Conservation (phyloP, 176 grass and related monocot genomes). For the Zoysia japonica region DNA sequence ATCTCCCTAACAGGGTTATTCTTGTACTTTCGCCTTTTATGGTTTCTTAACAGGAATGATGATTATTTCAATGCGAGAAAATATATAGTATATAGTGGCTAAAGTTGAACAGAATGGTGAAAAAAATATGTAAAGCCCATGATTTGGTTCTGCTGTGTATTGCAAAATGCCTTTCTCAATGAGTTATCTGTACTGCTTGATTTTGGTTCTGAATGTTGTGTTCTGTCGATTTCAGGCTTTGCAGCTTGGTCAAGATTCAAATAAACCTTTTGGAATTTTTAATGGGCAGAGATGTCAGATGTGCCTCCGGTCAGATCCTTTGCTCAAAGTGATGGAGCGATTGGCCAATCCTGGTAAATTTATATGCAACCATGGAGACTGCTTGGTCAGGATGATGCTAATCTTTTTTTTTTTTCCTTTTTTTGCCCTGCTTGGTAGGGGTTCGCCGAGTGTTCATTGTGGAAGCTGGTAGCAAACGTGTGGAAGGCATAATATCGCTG, state of each 20-base stretch:
- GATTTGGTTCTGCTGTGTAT: neutral
- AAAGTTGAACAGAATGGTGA: neutral
- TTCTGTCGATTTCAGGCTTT: constrained; percentile 59
- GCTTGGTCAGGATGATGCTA: too few relatives aligned
- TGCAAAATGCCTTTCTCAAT: neutral
- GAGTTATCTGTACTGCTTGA: neutral
- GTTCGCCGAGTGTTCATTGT: constrained; percentile 94
- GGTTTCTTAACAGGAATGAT: too few relatives aligned
- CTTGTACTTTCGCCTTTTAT: too few relatives aligned
- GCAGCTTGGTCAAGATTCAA: constrained; percentile 88
- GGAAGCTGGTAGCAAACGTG: constrained; percentile 94
- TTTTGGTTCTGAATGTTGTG: constrained; percentile 14
- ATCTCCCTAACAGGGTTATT: too few relatives aligned
- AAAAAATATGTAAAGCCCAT: neutral
- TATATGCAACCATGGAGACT: neutral
- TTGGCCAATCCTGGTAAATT: constrained; percentile 84
- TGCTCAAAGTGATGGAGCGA: constrained; percentile 97
- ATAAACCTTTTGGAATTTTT: constrained; percentile 67
- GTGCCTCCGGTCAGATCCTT: constrained; percentile 88
- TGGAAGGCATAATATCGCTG: constrained; percentile 94
- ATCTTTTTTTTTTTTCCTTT: too few relatives aligned
- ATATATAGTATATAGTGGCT: neutral
- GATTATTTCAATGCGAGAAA: neutral
- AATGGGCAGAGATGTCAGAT: constrained; percentile 96
- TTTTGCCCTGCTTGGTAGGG: constrained; percentile 38